These are phyloP conservation scores for Gentiana dahurica DNA, from an alignment of 257 asterid genomes.

Conservation along the genomic window DNA sequence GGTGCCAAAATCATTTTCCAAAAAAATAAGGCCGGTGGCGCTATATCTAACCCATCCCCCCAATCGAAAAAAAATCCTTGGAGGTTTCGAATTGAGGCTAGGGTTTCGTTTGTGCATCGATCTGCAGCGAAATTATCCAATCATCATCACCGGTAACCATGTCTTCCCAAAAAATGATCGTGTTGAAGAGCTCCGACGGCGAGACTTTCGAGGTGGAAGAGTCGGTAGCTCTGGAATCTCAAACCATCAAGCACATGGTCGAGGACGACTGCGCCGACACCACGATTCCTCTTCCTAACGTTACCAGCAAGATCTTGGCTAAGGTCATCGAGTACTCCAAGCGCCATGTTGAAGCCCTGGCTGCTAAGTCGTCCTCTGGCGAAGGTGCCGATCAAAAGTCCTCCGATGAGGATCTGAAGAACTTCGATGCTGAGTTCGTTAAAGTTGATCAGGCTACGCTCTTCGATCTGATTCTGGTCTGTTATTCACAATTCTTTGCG, in stretches of 20 bases:
- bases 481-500: not conserved
- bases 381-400: slow-evolving; percentile 28
- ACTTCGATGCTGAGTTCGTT: slow-evolving; percentile 41
- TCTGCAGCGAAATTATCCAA: not conserved
- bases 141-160: not conserved
- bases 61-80: too few relatives aligned
- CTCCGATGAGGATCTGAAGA: slow-evolving; percentile 29
- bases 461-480: slow-evolving; percentile 52
- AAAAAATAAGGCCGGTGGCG: too few relatives aligned
- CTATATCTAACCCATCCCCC: too few relatives aligned
- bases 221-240: slow-evolving; percentile 40
- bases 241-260: slow-evolving; percentile 44
- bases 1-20: too few relatives aligned
- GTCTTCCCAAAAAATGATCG: slow-evolving; percentile 30
- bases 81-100: slow-evolving; percentile 1
- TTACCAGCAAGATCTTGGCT: slow-evolving; percentile 46
- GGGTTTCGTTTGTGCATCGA: not conserved
- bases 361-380: slow-evolving; percentile 17
- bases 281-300: slow-evolving; percentile 42
- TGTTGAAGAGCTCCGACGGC: slow-evolving; percentile 43
- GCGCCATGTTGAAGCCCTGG: slow-evolving; percentile 33
- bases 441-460: slow-evolving; percentile 49
- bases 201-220: slow-evolving; percentile 44
- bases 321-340: slow-evolving; percentile 56
- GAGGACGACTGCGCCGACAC: slow-evolving; percentile 38